Percentiles rank a stretch among this genome's conserved stretches.
Conservation (phyloP, 805 yeast species). For the Jamesozyma hellenica region DNA sequence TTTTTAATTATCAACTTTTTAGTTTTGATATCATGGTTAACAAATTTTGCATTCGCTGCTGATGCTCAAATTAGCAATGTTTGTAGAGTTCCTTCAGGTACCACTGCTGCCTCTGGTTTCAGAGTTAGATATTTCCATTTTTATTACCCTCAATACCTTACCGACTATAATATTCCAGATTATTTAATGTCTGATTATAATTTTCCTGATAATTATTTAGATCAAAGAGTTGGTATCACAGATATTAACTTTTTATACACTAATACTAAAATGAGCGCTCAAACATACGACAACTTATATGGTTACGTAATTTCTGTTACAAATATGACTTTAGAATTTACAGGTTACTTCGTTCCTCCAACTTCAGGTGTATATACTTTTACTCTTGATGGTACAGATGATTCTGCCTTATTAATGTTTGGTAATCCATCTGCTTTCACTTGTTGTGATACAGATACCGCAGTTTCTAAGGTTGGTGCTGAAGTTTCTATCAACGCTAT, state of each 20-base stretch:
- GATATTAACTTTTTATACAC: background rate
- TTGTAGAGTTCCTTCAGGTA: background rate
- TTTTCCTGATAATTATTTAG: background rate
- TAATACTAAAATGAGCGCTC: background rate
- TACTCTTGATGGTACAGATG: constrained; percentile 22
- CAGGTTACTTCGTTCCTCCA: constrained; percentile 25
- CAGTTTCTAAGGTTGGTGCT: background rate
- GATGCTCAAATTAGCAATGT: background rate
- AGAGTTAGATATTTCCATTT: background rate
- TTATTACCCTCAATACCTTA: background rate
- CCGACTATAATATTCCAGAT: background rate
- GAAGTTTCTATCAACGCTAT: background rate
- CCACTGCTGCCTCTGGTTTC: background rate
- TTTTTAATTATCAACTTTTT: too few species aligned
- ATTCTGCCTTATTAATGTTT: constrained; percentile 17
- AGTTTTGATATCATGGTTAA: too few species aligned
- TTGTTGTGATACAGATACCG: background rate
- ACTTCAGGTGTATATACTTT: constrained; percentile 26
- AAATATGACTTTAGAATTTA: constrained; percentile 19
- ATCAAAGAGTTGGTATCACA: background rate
- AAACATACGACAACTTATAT: background rate
- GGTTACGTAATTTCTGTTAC: constrained; percentile 1
- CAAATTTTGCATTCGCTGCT: too few species aligned
- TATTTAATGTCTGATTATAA: background rate
- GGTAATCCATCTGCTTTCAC: constrained; percentile 27